phyloP scores from a whole-genome alignment of 139 green algal species.

The Micromonas commoda region DNA sequence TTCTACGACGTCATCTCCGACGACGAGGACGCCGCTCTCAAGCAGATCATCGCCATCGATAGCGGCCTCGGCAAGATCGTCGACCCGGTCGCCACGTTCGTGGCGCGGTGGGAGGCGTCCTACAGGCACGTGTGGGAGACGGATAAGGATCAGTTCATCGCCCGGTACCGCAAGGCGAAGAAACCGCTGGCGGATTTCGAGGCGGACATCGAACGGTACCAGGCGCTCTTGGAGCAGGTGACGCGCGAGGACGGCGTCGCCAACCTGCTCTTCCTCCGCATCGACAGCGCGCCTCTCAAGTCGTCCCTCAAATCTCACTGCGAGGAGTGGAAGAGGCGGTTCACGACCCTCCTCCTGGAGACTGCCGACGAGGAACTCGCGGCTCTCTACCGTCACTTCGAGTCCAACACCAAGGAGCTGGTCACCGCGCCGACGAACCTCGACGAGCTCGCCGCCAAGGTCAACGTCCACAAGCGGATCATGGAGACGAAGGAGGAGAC shows the following conservation, averaged over 20 bases:
- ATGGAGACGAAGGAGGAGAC: slow-evolving; percentile 38
- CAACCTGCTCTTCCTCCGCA: slow-evolving; percentile 78
- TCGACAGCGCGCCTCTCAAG: slow-evolving; percentile 83
- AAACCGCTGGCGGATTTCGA: slow-evolving; percentile 72
- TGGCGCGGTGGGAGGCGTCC: slow-evolving; percentile 81
- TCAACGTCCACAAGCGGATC: slow-evolving; percentile 58
- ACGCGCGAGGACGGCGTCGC: slow-evolving; percentile 65
- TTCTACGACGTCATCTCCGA: slow-evolving; percentile 62
- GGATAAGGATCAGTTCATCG: slow-evolving; percentile 78
- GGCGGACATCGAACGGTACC: slow-evolving; percentile 68
- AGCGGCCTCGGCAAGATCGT: slow-evolving; percentile 65
- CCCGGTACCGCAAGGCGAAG: slow-evolving; percentile 75
- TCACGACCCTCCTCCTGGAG: slow-evolving; percentile 61
- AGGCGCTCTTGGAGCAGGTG: slow-evolving; percentile 60
- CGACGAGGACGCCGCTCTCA: slow-evolving; percentile 70
- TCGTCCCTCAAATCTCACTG: slow-evolving; percentile 69
- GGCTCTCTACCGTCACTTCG: slow-evolving; percentile 33
- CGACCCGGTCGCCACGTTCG: slow-evolving; percentile 64
- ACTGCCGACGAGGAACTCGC: slow-evolving; percentile 42
- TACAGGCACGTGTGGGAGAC: slow-evolving; percentile 85
- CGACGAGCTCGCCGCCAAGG: slow-evolving; percentile 62
- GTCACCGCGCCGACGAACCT: slow-evolving; percentile 38
- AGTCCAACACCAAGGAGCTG: slow-evolving; percentile 37
- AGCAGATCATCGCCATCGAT: slow-evolving; percentile 68
- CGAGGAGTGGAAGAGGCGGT: slow-evolving; percentile 67